Evolutionary conservation across 2,329 filamentous ascomycete genomes (phyloP).

Genomic region (Paradendryphiella salina): DNA sequence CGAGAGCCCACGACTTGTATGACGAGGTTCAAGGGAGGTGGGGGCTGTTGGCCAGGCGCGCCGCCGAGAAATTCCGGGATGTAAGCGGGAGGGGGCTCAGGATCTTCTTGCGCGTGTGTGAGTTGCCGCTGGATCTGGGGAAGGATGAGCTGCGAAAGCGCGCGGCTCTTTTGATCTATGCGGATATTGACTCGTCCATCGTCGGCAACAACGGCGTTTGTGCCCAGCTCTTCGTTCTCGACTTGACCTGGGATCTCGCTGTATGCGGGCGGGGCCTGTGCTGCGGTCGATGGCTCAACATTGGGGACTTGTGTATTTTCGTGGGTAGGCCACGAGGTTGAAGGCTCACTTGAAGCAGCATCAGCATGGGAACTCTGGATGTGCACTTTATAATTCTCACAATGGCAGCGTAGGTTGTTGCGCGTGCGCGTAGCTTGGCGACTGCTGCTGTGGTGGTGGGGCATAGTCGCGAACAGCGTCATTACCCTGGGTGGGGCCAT

Average conservation of each 20-base stretch:
- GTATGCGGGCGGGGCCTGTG: constrained; percentile 47
- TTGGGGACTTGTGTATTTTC: constrained; percentile 20
- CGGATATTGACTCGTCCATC: constrained; percentile 50
- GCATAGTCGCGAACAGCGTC: constrained; percentile 22
- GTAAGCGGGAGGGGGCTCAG: constrained; percentile 66
- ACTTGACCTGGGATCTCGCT: constrained; percentile 49
- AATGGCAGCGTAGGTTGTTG: background rate
- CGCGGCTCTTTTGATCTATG: constrained; percentile 46
- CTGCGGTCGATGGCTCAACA: constrained; percentile 16
- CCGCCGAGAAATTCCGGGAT: constrained; percentile 74
- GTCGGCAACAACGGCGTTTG: constrained; percentile 50
- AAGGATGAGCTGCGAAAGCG: constrained; percentile 44
- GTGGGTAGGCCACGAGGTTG: constrained; percentile 20
- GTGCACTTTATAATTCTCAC: constrained; percentile 8
- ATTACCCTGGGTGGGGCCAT: constrained; percentile 18
- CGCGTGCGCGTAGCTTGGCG: constrained; percentile 15
- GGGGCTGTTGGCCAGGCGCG: constrained; percentile 59
- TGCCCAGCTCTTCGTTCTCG: constrained; percentile 47
- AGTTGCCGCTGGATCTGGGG: constrained; percentile 47
- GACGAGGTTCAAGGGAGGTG: constrained; percentile 54
- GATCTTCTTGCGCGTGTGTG: constrained; percentile 53
- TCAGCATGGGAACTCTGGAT: constrained; percentile 14
- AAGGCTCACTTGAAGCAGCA: constrained; percentile 11
- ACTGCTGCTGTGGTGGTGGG: constrained; percentile 24
- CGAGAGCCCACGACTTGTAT: constrained; percentile 58